Evolutionary conservation across 495 filamentous ascomycete genomes (phyloP).

Genomic region (Neurospora sp.): DNA sequence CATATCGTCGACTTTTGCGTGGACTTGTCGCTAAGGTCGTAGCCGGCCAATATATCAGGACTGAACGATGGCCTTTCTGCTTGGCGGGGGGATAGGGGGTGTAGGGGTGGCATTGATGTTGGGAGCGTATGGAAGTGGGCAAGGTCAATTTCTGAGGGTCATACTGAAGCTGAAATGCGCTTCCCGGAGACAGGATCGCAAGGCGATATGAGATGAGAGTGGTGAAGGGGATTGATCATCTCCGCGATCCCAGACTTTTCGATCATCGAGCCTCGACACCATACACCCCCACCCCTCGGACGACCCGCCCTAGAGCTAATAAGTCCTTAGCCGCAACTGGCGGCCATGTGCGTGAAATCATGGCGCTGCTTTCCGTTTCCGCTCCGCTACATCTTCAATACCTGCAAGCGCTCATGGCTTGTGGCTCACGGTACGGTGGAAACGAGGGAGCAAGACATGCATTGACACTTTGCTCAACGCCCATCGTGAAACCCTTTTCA

Average conservation of each 20-base stretch:
- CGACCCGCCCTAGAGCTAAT: background rate
- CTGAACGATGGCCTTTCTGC: background rate
- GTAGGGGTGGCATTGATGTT: background rate
- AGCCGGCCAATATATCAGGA: constrained; percentile 2
- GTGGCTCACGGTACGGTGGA: background rate
- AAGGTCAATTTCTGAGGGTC: background rate
- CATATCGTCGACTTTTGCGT: constrained; percentile 4
- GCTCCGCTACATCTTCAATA: background rate
- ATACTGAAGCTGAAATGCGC: background rate
- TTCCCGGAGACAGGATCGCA: background rate
- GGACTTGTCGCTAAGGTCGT: constrained; percentile 13
- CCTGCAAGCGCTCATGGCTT: background rate
- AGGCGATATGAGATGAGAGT: background rate
- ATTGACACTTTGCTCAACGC: background rate
- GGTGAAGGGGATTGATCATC: background rate
- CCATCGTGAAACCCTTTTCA: background rate
- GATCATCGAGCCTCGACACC: background rate
- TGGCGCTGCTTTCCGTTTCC: background rate
- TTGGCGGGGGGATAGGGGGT: background rate
- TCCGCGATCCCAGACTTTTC: background rate
- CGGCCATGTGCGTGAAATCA: background rate
- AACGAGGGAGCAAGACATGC: background rate
- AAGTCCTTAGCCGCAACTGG: background rate
- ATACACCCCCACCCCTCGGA: background rate
- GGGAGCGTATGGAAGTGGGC: background rate